Evolutionary conservation across 108 stramenopile species (phyloP), one percentile per base, ranked within the genome.

Genomic region (Skeletonema costatum): DNA sequence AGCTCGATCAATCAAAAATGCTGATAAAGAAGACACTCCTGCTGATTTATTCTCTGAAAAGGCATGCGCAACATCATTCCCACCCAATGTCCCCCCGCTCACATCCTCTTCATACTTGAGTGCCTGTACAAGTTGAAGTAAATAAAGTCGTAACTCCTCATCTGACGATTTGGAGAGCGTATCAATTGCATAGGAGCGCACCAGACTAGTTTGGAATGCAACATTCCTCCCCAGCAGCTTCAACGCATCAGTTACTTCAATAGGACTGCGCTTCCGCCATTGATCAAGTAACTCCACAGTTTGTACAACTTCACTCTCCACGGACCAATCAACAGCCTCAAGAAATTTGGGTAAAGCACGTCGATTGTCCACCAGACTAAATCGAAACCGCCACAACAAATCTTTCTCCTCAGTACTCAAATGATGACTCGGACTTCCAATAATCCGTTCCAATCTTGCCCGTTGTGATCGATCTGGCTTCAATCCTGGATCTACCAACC

Each of bases 61-160:
- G 9, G 66, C 79, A 35, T 64, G 63, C 33, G 72, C 33, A n/a
- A 32, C 46, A 13, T 16, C 36, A 35, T 66, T 74, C 38, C 77
- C 73, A 65, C 62, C 64, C 12, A 68, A 73, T 32, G 50, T 38
- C 13, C 82, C 81, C 38, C 81, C 81, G 30, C 80, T 82, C 7
- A 80, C 56, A 51, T 75, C 71, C 46, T 81, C 90, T 82, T 99
- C 98, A 75, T 98, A 99, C 74, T 98, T 96, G 16, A 99, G 74
- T 16, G 98, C 99, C 86, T 99, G 98, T 14, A 99, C 99, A 3
- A 99, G 84, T 80, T 99, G 99, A 21, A 99, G 85, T 16, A 99
- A 81, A 76, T 97, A 99, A 5, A 97, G 80, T 33, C 88, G 86
- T n/a, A 99, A 81, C 77, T 98, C 98, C 35, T 93, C 96, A 74